Evolutionary conservation across 164 flowering plant species (phyloP).

Genomic region (Tetrastigma voinierianum): DNA sequence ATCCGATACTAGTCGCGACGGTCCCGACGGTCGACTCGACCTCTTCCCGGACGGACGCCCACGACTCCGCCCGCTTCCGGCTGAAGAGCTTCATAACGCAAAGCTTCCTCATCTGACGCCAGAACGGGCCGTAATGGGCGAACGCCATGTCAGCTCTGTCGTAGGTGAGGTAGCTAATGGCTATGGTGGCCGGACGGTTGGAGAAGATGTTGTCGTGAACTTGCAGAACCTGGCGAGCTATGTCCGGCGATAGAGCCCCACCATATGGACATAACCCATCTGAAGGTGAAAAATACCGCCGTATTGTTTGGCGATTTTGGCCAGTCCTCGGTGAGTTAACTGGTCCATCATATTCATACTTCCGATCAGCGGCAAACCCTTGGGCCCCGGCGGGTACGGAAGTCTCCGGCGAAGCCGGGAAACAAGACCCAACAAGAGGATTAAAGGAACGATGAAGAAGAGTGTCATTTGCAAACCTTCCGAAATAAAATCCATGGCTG

Average conservation of each 20-base stretch:
- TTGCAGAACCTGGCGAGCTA: slow-evolving; percentile 71
- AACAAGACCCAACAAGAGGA: slow-evolving; percentile 21
- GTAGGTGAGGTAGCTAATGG: slow-evolving; percentile 71
- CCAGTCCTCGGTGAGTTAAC: slow-evolving; percentile 81
- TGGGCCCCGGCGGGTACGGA: slow-evolving; percentile 78
- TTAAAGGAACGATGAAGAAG: slow-evolving; percentile 23
- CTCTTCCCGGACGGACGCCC: slow-evolving; percentile 78
- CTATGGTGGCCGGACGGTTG: slow-evolving; percentile 68
- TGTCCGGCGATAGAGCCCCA: slow-evolving; percentile 57
- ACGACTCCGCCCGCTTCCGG: slow-evolving; percentile 77
- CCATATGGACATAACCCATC: slow-evolving; percentile 58
- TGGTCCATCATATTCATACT: slow-evolving; percentile 80
- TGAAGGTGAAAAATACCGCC: slow-evolving; percentile 71
- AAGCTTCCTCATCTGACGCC: slow-evolving; percentile 90
- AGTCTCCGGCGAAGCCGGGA: slow-evolving; percentile 27
- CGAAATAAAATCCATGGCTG: slow-evolving; percentile 21
- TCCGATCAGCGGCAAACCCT: slow-evolving; percentile 65
- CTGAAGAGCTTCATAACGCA: slow-evolving; percentile 83
- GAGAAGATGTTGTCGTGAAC: slow-evolving; percentile 73
- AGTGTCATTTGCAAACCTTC: slow-evolving; percentile 12
- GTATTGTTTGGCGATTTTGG: slow-evolving; percentile 49
- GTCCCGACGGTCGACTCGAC: slow-evolving; percentile 39
- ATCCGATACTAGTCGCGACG: slow-evolving; percentile 28
- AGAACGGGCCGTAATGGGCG: slow-evolving; percentile 87
- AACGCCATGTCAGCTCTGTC: slow-evolving; percentile 87